Evolutionary conservation across 2,329 filamentous ascomycete genomes (phyloP).

Genomic region (Diaporthe destruens): DNA sequence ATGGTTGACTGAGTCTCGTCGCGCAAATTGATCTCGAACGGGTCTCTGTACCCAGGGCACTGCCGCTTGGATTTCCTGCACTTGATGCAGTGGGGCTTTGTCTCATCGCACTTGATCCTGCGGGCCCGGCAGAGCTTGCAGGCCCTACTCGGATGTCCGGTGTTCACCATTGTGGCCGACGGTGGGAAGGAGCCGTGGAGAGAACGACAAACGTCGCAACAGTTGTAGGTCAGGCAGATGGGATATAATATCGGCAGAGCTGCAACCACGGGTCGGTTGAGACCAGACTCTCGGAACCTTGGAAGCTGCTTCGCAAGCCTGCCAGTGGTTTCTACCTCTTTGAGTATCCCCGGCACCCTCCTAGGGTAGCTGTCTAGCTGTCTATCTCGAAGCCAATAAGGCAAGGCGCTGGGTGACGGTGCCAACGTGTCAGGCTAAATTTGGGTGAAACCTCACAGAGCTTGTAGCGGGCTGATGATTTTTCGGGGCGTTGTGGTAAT

Average conservation of each 20-base stretch:
- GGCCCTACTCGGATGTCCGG: constrained; percentile 46
- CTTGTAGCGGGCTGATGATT: constrained; percentile 1
- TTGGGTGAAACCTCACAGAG: constrained; percentile 23
- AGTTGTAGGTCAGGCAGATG: constrained; percentile 8
- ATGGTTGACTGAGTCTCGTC: constrained; percentile 47
- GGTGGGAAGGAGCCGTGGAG: too few species aligned
- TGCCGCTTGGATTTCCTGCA: constrained; percentile 46
- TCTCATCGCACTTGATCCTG: constrained; percentile 47
- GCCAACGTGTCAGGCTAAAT: constrained; percentile 28
- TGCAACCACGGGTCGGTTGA: constrained; percentile 14
- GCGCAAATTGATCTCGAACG: constrained; percentile 46
- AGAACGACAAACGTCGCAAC: constrained; percentile 15
- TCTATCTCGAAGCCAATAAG: not conserved
- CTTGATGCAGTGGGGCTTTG: constrained; percentile 45
- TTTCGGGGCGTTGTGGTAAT: constrained; percentile 2
- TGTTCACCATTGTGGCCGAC: constrained; percentile 45
- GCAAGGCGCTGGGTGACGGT: not conserved
- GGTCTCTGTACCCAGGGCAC: constrained; percentile 46
- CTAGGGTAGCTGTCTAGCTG: not conserved
- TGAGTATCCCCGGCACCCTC: constrained; percentile 4
- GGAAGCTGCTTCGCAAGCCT: not conserved
- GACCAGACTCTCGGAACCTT: constrained; percentile 9
- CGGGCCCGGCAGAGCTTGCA: constrained; percentile 46
- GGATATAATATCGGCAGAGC: constrained; percentile 26
- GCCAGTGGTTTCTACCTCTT: not conserved